Evolutionary conservation across 179 eudicot species (phyloP), one percentile per base, ranked within the genome.

Genomic region (Pouteria campechiana): DNA sequence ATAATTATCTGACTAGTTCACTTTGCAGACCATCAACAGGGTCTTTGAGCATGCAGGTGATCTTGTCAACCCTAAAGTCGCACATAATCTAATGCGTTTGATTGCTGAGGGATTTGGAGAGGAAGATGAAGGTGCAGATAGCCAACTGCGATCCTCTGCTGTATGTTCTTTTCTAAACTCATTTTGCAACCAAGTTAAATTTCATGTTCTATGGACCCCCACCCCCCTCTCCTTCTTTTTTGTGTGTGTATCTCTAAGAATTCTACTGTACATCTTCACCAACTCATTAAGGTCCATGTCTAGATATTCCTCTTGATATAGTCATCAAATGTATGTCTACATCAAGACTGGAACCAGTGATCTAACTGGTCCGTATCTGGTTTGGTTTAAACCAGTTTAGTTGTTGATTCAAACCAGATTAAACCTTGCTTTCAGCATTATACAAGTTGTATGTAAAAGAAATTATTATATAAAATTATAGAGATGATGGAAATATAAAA

Each of bases 91-190:
- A 67, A 92, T 92, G 94, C 87, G 84, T 42, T 58, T 92, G 69
- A 87, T 92, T 64, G 99, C 99, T 18, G 99, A 92, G 57, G 99
- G 99, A 48, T 92, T 87, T 73, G 96, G 94, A 32, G 92, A 87
- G 69, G 96, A 92, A 43, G 99, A 79, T 54, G 85, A 75, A 48
- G 55, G 62, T 57, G 85, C 92, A 44, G 94, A 87, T 67, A 81
- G 85, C 55, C 94, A 78, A 68, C 70, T 92, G 51, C 77, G 93
- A 69, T 76, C 89, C 47, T 87, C 87, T 40, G 99, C 99, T 68
- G 99, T 92, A 76, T 58, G 96, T 77, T 52, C 33, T 58, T 52
- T 5, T 53, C 12, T 14, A 17, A 35, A 17, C 47, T 40, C 34
- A 24, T 5, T 32, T 57, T 12, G 22, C 38, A 13, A n/a, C n/a